These are phyloP conservation scores for Beta lomatogona DNA, from an alignment of 179 eudicot genomes.

Conservation along the genomic window DNA sequence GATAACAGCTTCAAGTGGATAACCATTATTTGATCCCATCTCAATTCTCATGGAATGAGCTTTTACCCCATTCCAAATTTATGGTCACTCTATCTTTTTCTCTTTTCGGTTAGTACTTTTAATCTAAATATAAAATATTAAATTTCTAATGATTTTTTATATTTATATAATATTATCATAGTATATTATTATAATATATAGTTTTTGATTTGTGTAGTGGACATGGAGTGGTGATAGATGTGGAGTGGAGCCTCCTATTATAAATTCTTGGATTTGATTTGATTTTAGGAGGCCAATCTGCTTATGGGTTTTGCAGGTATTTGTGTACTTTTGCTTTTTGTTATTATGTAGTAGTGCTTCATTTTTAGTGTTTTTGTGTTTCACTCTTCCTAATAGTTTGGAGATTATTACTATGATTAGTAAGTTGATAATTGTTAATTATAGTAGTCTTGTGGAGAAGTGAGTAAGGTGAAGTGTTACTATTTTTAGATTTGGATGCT, in stretches of 20 bases:
- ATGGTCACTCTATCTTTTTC: conserved; percentile 20
- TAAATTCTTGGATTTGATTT: conserved; percentile 19
- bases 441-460: background rate
- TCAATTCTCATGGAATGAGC: background rate
- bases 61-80: conserved; percentile 27
- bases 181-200: too few species aligned
- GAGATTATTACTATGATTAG: background rate
- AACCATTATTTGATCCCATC: conserved; percentile 28
- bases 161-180: too few species aligned
- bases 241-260: conserved; percentile 17
- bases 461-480: background rate
- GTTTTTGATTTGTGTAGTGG: conserved; percentile 12
- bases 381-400: conserved; percentile 1
- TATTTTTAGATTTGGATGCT: background rate
- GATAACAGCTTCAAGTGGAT: conserved; percentile 38
- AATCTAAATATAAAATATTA: background rate
- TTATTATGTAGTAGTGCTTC: background rate
- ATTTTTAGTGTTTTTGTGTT: background rate
- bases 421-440: background rate
- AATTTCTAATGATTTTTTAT: background rate
- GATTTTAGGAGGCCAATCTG: conserved; percentile 22
- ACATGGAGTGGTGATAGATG: conserved; percentile 27
- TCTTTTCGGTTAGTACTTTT: conserved; percentile 22
- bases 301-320: conserved; percentile 36
- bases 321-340: conserved; percentile 8